Evolutionary conservation across 345 rosid species (phyloP), one percentile per base, ranked within the genome.

Genomic region (Heritiera littoralis): DNA sequence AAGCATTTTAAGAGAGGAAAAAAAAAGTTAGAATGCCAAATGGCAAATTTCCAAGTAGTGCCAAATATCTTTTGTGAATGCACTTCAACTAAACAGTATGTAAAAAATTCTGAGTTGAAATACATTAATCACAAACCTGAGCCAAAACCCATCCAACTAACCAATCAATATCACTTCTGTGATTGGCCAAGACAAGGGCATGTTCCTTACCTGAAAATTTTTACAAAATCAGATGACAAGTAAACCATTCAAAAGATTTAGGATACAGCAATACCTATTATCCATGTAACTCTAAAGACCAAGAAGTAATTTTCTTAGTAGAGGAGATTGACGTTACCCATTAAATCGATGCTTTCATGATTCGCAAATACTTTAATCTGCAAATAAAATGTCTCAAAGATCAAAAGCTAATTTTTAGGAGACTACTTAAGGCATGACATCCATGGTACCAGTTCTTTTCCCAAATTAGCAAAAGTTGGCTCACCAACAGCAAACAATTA

Each of bases 71-170:
- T 40, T 28, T 58, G 51, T 54, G 3, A 54, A 35, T 32, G 32
- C 11, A 56, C 35, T 78, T n/a, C 49, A 35, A 4, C 17, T 8
- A 66, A 61, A 38, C 46, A n/a, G 67, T 65, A n/a, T 30, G 13
- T 46, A 17, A 68, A 66, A 45, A 40, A n/a, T 9, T 65, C 2
- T 79, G 35, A 63, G 52, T 32, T 56, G 75, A 64, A 84, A 49
- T 41, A 9, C 46, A 65, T 38, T 66, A 35, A 46, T 41, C 54
- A 81, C 68, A 78, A 70, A 96, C 99, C 99, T 96, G 93, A 87
- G 99, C 98, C 84, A 89, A 79, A 75, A 90, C 76, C 98, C 98
- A 96, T 79, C 99, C 99, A 63, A 96, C 92, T 80, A 96, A 94
- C 99, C 99, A 92, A 79, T 94, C 99, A 69, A 96, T 89, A 79